Percentiles rank a stretch among this genome's conserved stretches.
phyloP scores from a whole-genome alignment of 2,329 filamentous ascomycete species.

The Sporothrix curviconia region DNA sequence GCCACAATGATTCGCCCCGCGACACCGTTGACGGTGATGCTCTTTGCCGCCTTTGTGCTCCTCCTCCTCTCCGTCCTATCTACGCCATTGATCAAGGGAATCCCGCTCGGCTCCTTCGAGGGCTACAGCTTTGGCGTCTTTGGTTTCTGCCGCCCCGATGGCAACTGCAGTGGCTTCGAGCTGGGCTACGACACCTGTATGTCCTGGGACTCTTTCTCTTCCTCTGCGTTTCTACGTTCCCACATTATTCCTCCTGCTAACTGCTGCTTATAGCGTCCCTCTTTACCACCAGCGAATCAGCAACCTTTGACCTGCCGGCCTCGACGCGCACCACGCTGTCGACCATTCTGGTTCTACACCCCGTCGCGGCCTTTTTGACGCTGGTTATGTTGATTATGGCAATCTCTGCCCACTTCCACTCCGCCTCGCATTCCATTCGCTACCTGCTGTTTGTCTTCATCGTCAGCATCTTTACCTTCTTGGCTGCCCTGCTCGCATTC shows the following conservation, averaged over 20 bases:
- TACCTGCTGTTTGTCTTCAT: constrained; percentile 83
- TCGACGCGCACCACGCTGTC: constrained; percentile 61
- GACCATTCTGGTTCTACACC: constrained; percentile 84
- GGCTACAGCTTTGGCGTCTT: constrained; percentile 86
- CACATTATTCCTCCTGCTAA: constrained; percentile 1
- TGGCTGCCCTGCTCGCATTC: constrained; percentile 76
- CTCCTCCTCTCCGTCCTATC: constrained; percentile 85
- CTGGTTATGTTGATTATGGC: constrained; percentile 79
- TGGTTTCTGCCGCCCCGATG: constrained; percentile 66
- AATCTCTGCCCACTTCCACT: constrained; percentile 75
- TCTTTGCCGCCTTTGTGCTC: constrained; percentile 77
- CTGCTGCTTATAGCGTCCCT: constrained; percentile 7
- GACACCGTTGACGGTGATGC: constrained; percentile 79
- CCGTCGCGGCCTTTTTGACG: constrained; percentile 78
- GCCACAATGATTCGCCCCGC: constrained; percentile 78
- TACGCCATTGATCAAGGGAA: constrained; percentile 77
- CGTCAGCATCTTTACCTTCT: constrained; percentile 74
- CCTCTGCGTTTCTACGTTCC: background rate
- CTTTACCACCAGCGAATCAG: constrained; percentile 20
- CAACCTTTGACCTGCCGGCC: constrained; percentile 51
- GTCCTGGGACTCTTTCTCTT: constrained; percentile 24
- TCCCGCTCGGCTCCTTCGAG: constrained; percentile 72
- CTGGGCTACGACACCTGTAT: constrained; percentile 82
- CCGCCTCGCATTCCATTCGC: constrained; percentile 79
- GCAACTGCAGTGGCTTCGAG: constrained; percentile 62